Conservation (phyloP, 371 early-diverging fungal genomes). For the Mycotypha africana region DNA sequence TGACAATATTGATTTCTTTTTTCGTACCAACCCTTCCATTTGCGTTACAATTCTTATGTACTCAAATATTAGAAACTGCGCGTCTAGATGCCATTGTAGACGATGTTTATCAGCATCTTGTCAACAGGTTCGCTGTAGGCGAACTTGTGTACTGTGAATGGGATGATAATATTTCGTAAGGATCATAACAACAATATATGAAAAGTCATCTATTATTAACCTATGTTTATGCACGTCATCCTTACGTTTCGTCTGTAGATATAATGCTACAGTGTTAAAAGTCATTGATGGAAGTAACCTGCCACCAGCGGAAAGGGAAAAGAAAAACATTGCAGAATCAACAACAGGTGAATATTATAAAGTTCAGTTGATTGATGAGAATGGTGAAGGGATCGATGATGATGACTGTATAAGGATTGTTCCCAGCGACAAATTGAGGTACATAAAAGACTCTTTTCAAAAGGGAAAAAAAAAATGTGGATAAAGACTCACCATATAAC, state of each 20-base stretch:
- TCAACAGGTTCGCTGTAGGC: conserved; percentile 37
- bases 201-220: no score
- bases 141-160: conserved; percentile 47
- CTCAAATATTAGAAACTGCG: conserved; percentile 37
- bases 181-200: no score
- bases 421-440: conserved; percentile 27
- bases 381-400: conserved; percentile 25
- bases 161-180: conserved; percentile 42
- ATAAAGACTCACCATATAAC: no score
- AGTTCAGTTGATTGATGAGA: no score
- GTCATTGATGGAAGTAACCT: no score
- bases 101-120: conserved; percentile 40
- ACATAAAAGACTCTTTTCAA: conserved; percentile 3
- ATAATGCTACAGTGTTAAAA: no score
- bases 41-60: not conserved
- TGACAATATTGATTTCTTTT: no score
- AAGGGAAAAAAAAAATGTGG: not conserved
- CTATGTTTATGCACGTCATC: no score
- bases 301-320: no score
- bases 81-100: conserved; percentile 55
- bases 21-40: no score
- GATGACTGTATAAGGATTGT: conserved; percentile 31
- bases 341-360: not conserved
- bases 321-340: no score
- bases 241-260: no score